These are phyloP conservation scores for Xylariaceae sp. DNA, from an alignment of 2,329 filamentous ascomycete genomes.

Conservation along the genomic window DNA sequence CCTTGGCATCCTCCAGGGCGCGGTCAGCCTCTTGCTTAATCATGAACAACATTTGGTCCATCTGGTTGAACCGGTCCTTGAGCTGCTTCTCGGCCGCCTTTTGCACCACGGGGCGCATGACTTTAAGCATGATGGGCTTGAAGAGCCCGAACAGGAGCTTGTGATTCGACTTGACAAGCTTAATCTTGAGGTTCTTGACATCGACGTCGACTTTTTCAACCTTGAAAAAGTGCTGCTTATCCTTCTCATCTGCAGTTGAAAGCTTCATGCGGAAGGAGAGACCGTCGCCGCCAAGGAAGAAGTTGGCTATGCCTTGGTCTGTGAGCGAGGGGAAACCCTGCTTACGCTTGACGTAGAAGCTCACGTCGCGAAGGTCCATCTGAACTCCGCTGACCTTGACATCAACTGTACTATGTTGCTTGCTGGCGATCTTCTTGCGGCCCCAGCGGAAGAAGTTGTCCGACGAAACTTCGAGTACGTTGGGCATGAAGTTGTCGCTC, in stretches of 20 bases:
- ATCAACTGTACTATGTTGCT: conserved; percentile 74
- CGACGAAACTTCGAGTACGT: conserved; percentile 78
- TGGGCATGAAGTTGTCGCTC: conserved; percentile 94
- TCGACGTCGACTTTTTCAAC: conserved; percentile 82
- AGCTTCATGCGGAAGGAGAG: conserved; percentile 90
- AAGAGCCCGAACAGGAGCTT: conserved; percentile 82
- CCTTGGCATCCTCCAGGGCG: conserved; percentile 58
- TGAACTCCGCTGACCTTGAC: conserved; percentile 85
- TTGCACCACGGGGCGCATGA: conserved; percentile 76
- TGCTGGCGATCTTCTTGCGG: conserved; percentile 77
- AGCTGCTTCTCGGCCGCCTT: conserved; percentile 88
- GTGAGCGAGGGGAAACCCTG: conserved; percentile 83
- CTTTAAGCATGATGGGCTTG: conserved; percentile 81
- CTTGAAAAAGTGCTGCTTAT: conserved; percentile 86
- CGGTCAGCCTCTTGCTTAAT: conserved; percentile 80
- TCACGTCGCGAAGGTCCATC: conserved; percentile 85
- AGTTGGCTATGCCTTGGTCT: conserved; percentile 82
- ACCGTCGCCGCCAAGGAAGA: conserved; percentile 80
- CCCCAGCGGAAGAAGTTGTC: conserved; percentile 96
- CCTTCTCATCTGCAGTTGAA: conserved; percentile 70
- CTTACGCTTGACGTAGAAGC: conserved; percentile 94
- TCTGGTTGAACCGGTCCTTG: conserved; percentile 70
- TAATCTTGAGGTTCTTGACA: conserved; percentile 77
- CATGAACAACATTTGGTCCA: conserved; percentile 67
- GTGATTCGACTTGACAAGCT: conserved; percentile 90